Base-by-base conservation (phyloP, 202 grass and related monocot genomes). In the Sporobolus alterniflorus region DNA sequence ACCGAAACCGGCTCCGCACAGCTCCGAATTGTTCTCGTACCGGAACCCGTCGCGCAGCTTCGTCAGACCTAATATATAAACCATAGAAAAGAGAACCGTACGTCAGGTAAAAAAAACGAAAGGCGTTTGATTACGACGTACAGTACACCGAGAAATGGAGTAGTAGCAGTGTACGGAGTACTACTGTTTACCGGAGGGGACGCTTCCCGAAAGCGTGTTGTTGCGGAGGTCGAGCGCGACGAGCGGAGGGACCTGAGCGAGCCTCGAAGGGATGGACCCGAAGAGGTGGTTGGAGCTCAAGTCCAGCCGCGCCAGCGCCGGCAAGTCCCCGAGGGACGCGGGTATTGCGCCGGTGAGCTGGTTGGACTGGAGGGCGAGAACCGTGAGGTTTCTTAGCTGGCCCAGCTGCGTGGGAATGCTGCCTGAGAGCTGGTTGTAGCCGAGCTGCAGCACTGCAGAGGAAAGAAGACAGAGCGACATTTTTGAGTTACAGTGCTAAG, bases 231-330 rank as follows among this genome's bases (percentile, higher is more conserved):
- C 87, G 17, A 98, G 49, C 4, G 90, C 69, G 11, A 39, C 67
- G 13, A 98, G 80, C 16, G 75, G 75, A 69, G 87, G 81, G 11
- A 94, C 88, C 10, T 82, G 79, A 11, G 72, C 82, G 57, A 98
- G 79, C 43, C 92, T 98, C 8, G 83, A 74, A 63, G 96, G 96
- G 33, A 98, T 92, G 0, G 93, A 98, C 13, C 96, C 91, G 9
- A 98, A 96, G 47, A 98, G 83, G n/a, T 22, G 59, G 41, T 98
- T 98, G 68, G 80, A 95, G 83, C 93, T 95, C 60, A 98, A 89
- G 69, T 96, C 93, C 69, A 98, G 80, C 69, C 93, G 87, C 62
- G 83, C 56, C 73, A 98, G 26, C 50, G 89, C 75, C 12, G 69
- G 74, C 56, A 96, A 74, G 29, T 94, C 84, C 39, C 91, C 91